These are phyloP conservation scores for Trichosporon inkin DNA, from an alignment of 1,284 basidiomycete species.

Conservation along the genomic window DNA sequence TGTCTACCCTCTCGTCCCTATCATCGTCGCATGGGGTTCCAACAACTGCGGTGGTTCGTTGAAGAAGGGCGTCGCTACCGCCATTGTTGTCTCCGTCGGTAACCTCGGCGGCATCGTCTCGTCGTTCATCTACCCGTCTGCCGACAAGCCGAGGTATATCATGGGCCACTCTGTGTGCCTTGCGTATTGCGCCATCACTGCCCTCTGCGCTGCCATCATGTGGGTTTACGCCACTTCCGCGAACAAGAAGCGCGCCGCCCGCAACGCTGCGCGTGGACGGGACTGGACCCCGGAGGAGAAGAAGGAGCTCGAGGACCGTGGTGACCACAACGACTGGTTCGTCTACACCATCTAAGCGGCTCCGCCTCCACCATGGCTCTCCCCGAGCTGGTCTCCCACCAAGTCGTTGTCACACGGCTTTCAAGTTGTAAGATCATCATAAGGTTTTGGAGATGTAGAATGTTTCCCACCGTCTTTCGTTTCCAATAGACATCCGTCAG, in stretches of 20 bases:
- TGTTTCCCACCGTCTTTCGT: no score
- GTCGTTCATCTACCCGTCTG: constrained; percentile 52
- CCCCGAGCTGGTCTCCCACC: no score
- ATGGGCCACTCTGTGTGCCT: constrained; percentile 37
- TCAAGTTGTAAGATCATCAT: not conserved
- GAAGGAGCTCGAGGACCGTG: constrained; percentile 33
- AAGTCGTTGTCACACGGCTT: not conserved
- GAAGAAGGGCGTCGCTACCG: constrained; percentile 57
- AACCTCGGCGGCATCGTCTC: constrained; percentile 57
- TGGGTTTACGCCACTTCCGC: constrained; percentile 24
- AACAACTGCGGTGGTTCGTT: constrained; percentile 59
- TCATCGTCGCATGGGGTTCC: constrained; percentile 58
- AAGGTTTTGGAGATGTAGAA: no score
- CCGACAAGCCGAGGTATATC: constrained; percentile 28
- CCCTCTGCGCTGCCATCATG: constrained; percentile 28
- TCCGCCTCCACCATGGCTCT: not conserved
- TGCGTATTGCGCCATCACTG: constrained; percentile 29
- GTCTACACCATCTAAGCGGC: constrained; percentile 31
- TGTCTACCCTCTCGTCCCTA: constrained; percentile 57
- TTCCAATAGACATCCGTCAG: no score
- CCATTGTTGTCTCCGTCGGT: constrained; percentile 57
- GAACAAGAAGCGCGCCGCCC: constrained; percentile 30
- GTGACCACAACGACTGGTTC: constrained; percentile 42
- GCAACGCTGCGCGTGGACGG: constrained; percentile 29
- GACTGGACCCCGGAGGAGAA: constrained; percentile 38